phyloP scores from a whole-genome alignment of 495 filamentous ascomycete species.

The Daldinia vernicosa region DNA sequence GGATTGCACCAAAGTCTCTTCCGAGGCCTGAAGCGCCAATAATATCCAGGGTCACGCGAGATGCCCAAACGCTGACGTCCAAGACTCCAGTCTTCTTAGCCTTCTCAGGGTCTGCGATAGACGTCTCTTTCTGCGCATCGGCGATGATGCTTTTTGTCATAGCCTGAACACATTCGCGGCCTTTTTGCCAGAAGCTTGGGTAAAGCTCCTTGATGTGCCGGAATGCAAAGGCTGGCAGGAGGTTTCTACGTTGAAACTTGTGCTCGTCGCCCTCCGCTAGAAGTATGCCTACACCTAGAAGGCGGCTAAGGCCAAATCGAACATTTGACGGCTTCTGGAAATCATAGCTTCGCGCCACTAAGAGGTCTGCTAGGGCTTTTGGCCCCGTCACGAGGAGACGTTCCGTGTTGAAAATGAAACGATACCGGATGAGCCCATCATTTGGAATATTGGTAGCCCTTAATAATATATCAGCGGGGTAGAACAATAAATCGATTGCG shows the following conservation, averaged over 20 bases:
- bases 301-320: slow-evolving; percentile 63
- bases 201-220: slow-evolving; percentile 89
- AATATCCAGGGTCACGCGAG: slow-evolving; percentile 83
- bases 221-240: slow-evolving; percentile 86
- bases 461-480: slow-evolving; percentile 23
- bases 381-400: slow-evolving; percentile 71
- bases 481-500: background rate
- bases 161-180: slow-evolving; percentile 54
- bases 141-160: slow-evolving; percentile 54
- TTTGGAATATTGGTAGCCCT: slow-evolving; percentile 80
- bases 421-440: slow-evolving; percentile 84
- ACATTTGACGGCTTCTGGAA: slow-evolving; percentile 76
- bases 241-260: slow-evolving; percentile 78
- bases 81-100: slow-evolving; percentile 59
- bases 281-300: slow-evolving; percentile 80
- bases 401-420: slow-evolving; percentile 73
- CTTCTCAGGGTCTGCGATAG: slow-evolving; percentile 51
- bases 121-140: slow-evolving; percentile 50
- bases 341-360: slow-evolving; percentile 76
- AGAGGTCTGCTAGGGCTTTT: slow-evolving; percentile 72
- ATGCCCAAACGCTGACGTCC: slow-evolving; percentile 75
- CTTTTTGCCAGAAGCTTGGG: slow-evolving; percentile 82
- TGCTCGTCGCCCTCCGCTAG: slow-evolving; percentile 89
- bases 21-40: slow-evolving; percentile 86
- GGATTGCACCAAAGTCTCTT: slow-evolving; percentile 76